phyloP scores from a whole-genome alignment of 805 yeast genomes.

The Candida sanyiensis region DNA sequence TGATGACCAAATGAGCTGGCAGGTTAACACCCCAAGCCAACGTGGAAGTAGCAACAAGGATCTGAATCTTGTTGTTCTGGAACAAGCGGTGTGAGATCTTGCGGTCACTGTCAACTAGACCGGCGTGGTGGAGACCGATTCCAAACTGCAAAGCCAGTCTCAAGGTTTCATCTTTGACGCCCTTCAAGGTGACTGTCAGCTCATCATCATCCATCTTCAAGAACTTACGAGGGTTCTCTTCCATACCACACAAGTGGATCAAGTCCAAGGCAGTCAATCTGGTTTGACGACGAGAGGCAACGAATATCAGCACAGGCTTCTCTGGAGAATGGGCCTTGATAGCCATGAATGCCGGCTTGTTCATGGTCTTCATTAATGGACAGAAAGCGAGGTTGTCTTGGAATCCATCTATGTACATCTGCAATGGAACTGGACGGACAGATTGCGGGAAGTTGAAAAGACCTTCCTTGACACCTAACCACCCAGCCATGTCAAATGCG shows the following conservation, averaged over 20 bases:
- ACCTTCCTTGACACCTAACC: conserved; percentile 87
- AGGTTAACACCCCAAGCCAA: conserved; percentile 99
- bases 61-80: conserved; percentile 76
- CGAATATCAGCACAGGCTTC: conserved; percentile 91
- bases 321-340: conserved; percentile 61
- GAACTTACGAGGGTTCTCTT: conserved; percentile 53
- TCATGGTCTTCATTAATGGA: conserved; percentile 64
- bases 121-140: conserved; percentile 96
- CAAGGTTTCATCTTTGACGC: conserved; percentile 72
- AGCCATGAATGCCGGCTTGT: conserved; percentile 71
- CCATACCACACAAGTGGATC: conserved; percentile 61
- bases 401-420: conserved; percentile 85
- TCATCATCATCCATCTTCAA: conserved; percentile 49
- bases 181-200: conserved; percentile 53
- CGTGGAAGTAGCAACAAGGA: conserved; percentile 91
- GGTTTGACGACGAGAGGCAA: conserved; percentile 95
- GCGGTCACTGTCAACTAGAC: conserved; percentile 86
- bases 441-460: conserved; percentile 91
- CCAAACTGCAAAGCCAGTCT: conserved; percentile 76
- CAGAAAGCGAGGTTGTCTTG: conserved; percentile 77
- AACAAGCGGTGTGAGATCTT: conserved; percentile 85
- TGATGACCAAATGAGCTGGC: conserved; percentile 95
- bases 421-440: conserved; percentile 92
- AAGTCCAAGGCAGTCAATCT: conserved; percentile 75
- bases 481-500: conserved; percentile 90